phyloP scores from a whole-genome alignment of 352 stramenopile genomes.

The Phytophthora crassamura region DNA sequence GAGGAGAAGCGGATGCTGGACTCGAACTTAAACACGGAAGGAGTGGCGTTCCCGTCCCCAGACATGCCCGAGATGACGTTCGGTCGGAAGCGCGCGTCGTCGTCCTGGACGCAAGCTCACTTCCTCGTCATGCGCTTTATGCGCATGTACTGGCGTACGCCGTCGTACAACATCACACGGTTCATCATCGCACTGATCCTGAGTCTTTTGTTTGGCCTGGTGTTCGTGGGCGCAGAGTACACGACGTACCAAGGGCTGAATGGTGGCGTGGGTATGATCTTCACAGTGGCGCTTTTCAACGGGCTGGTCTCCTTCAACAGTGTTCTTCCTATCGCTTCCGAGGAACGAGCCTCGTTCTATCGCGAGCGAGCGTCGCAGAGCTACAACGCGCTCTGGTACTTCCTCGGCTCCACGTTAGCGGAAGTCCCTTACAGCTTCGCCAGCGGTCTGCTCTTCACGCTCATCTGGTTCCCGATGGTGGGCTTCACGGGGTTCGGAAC shows the following conservation, averaged over 20 bases:
- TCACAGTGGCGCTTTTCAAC: conserved; percentile 82
- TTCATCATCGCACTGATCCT: no score
- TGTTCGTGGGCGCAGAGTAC: conserved; percentile 65
- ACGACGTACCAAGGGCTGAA: conserved; percentile 46
- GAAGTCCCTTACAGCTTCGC: conserved; percentile 75
- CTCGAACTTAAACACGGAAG: conserved; percentile 38
- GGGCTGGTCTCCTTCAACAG: conserved; percentile 70
- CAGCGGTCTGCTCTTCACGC: conserved; percentile 48
- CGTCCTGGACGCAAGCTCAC: conserved; percentile 31
- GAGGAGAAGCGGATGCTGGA: conserved; percentile 37
- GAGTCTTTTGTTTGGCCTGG: no score
- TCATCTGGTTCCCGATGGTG: conserved; percentile 56
- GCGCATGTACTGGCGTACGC: no score
- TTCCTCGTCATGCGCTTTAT: conserved; percentile 40
- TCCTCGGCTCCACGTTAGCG: conserved; percentile 39
- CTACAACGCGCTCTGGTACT: conserved; percentile 75
- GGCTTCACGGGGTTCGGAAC: conserved; percentile 44
- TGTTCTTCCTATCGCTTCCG: conserved; percentile 70
- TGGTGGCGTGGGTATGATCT: conserved; percentile 77
- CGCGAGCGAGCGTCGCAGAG: conserved; percentile 77
- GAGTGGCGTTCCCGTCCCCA: conserved; percentile 34
- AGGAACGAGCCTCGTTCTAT: conserved; percentile 70
- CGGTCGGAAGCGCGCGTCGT: conserved; percentile 40
- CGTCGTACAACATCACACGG: no score
- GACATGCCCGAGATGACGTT: conserved; percentile 44